Conservation (phyloP, 2,329 filamentous ascomycete species). For the Colletotrichum sp. region DNA sequence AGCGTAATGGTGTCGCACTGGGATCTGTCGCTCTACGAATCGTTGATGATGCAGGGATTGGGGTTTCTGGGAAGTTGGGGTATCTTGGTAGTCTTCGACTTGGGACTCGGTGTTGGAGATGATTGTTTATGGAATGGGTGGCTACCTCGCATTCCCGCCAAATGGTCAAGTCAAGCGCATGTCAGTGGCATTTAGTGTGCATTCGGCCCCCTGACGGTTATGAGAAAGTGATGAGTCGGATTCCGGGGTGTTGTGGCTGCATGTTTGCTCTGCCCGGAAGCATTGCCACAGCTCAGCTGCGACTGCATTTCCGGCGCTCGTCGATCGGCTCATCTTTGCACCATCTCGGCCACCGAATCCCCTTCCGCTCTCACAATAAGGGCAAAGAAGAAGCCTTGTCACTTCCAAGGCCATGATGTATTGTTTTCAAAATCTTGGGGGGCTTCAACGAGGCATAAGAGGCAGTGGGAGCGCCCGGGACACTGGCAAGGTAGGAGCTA, state of each 20-base stretch:
- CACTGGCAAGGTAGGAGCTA: not conserved
- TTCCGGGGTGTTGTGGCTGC: not conserved
- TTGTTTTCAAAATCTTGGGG: accelerated
- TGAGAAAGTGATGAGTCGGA: not conserved
- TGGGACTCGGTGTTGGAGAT: not conserved
- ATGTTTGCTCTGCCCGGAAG: not conserved
- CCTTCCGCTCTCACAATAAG: accelerated
- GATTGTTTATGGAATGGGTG: not conserved
- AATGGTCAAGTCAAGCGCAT: not conserved
- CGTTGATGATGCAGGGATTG: not conserved
- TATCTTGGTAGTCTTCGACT: not conserved
- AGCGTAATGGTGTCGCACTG: not conserved
- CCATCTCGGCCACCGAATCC: not conserved
- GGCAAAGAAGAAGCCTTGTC: not conserved
- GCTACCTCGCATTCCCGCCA: not conserved
- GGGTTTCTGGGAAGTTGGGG: not conserved
- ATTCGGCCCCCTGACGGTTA: not conserved
- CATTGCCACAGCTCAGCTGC: not conserved
- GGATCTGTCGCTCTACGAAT: not conserved
- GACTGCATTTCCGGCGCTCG: not conserved
- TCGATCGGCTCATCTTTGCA: not conserved
- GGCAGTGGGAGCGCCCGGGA: not conserved
- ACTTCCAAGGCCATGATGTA: not conserved
- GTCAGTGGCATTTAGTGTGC: not conserved
- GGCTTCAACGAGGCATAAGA: not conserved